These are phyloP conservation scores for Dipodascus geniculatus DNA, from an alignment of 805 yeast genomes.

Conservation along the genomic window DNA sequence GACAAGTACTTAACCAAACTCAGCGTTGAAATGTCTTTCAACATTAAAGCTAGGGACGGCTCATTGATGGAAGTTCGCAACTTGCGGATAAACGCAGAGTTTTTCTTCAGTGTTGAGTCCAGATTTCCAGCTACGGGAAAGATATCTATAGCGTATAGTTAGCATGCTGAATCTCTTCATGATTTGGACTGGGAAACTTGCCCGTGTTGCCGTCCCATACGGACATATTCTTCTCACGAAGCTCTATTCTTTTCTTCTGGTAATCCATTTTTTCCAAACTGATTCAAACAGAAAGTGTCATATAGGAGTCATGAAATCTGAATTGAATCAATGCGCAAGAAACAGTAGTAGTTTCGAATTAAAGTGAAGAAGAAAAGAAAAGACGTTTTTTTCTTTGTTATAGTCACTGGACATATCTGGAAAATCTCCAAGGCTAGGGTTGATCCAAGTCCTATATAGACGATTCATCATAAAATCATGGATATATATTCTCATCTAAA, in stretches of 20 bases:
- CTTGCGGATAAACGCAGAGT: constrained; percentile 65
- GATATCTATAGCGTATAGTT: constrained; percentile 8
- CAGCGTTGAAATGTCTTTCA: constrained; percentile 50
- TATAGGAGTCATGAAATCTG: background rate
- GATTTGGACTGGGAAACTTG: constrained; percentile 13
- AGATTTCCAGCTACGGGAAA: constrained; percentile 10
- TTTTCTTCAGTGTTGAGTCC: constrained; percentile 73
- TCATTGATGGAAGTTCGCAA: constrained; percentile 44
- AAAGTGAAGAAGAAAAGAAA: background rate
- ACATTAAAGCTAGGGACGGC: constrained; percentile 36
- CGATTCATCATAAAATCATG: too few species aligned
- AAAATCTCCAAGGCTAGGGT: background rate
- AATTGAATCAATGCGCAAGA: background rate
- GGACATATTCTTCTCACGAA: constrained; percentile 30
- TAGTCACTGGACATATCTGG: background rate
- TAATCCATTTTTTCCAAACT: background rate
- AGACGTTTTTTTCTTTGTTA: background rate
- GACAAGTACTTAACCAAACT: constrained; percentile 64
- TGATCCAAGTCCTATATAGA: background rate
- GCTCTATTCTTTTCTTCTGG: constrained; percentile 15
- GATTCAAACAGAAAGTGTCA: background rate
- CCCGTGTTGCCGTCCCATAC: constrained; percentile 44
- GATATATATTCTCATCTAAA: too few species aligned
- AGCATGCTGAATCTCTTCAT: background rate
- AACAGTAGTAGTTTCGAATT: background rate